A percentile compares a stretch with the other conserved stretches of the same genome.
phyloP scores from a whole-genome alignment of 2,329 filamentous ascomycete genomes.

The Phialophora macrospora region DNA sequence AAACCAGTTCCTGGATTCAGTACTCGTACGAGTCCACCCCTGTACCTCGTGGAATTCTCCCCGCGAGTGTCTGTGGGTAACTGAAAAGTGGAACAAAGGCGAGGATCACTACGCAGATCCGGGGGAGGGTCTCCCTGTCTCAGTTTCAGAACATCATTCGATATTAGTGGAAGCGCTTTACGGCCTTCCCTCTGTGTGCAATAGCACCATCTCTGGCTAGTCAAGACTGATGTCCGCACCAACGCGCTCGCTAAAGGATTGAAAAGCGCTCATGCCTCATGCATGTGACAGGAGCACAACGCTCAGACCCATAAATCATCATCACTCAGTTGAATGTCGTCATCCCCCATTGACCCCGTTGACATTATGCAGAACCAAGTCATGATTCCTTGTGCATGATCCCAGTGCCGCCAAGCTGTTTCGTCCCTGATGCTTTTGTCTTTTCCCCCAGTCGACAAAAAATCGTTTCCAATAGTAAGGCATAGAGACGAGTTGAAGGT shows the following conservation, averaged over 20 bases:
- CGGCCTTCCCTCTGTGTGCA: constrained; percentile 18
- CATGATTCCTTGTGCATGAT: constrained; percentile 23
- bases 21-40: not conserved
- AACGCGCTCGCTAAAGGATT: constrained; percentile 36
- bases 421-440: constrained; percentile 23
- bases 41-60: not conserved
- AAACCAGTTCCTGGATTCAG: not conserved
- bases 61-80: constrained; percentile 5
- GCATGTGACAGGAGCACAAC: constrained; percentile 24
- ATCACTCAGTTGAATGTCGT: constrained; percentile 32
- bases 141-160: constrained; percentile 1
- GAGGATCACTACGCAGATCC: constrained; percentile 18
- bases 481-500: constrained; percentile 15
- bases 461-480: constrained; percentile 32
- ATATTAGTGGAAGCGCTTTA: constrained; percentile 25
- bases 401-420: constrained; percentile 11
- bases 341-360: constrained; percentile 21
- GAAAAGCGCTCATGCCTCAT: constrained; percentile 32
- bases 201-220: constrained; percentile 16
- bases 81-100: constrained; percentile 10
- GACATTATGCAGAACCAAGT: constrained; percentile 25
- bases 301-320: constrained; percentile 35
- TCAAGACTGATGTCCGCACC: constrained; percentile 17
- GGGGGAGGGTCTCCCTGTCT: constrained; percentile 2
- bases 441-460: constrained; percentile 10